These are phyloP conservation scores for Beauveria bassiana DNA, from an alignment of 2,329 filamentous ascomycete genomes.

Conservation along the genomic window DNA sequence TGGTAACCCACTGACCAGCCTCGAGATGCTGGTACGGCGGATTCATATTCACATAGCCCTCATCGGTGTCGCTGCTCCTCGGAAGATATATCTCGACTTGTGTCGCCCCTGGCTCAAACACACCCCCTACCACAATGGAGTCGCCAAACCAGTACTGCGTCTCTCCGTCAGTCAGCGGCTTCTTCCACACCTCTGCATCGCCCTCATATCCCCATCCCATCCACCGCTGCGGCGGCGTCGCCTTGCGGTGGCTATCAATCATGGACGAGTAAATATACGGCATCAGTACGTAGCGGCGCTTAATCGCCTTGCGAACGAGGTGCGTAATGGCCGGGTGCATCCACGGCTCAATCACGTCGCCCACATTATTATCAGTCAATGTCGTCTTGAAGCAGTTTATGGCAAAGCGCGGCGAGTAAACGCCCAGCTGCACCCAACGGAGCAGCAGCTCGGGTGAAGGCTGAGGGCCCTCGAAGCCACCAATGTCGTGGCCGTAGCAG, in stretches of 20 bases:
- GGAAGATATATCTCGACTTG: conserved; percentile 56
- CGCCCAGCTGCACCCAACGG: conserved; percentile 65
- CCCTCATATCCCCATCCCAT: conserved; percentile 64
- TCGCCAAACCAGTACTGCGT: conserved; percentile 69
- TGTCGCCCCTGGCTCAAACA: conserved; percentile 52
- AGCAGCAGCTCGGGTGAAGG: conserved; percentile 63
- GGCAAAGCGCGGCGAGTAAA: conserved; percentile 62
- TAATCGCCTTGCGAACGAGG: conserved; percentile 56
- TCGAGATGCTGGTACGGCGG: conserved; percentile 50
- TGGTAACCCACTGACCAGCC: conserved; percentile 31
- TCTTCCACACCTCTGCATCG: conserved; percentile 59
- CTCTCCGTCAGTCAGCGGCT: conserved; percentile 52
- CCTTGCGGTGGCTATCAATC: conserved; percentile 52
- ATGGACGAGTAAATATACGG: conserved; percentile 63
- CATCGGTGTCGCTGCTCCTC: conserved; percentile 34
- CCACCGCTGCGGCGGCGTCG: conserved; percentile 61
- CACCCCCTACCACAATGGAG: conserved; percentile 56
- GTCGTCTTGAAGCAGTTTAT: conserved; percentile 81
- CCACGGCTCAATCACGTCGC: conserved; percentile 71
- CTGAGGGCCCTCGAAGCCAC: conserved; percentile 67
- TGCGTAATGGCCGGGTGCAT: conserved; percentile 64
- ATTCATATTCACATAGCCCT: conserved; percentile 56
- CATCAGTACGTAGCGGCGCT: conserved; percentile 62
- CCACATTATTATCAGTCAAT: conserved; percentile 54
- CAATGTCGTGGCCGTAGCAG: conserved; percentile 67